phyloP scores from a whole-genome alignment of 257 asterid species.

The Solanum ahanhuiri region DNA sequence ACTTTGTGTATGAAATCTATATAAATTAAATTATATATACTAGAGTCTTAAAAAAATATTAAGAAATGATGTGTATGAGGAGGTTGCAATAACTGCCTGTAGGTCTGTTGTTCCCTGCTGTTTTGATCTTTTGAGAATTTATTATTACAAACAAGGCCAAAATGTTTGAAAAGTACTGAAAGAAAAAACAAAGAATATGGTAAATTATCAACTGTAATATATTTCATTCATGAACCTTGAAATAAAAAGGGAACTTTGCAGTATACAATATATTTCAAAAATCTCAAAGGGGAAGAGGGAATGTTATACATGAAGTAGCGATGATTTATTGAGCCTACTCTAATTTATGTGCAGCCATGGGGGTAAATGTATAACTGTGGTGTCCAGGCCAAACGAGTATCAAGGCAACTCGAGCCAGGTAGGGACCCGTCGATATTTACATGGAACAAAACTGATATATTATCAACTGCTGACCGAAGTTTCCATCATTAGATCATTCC shows the following conservation, averaged over 20 bases:
- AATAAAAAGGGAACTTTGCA: background rate
- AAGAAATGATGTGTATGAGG: too few relatives aligned
- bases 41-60: too few relatives aligned
- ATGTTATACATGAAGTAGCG: background rate
- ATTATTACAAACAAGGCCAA: too few relatives aligned
- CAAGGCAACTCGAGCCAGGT: background rate
- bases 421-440: background rate
- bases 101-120: too few relatives aligned
- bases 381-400: background rate
- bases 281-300: background rate
- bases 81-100: too few relatives aligned
- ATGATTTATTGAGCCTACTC: background rate
- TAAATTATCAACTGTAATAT: background rate
- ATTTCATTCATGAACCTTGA: background rate
- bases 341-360: background rate
- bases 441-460: background rate
- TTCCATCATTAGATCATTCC: slow-evolving; percentile 76
- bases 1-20: too few relatives aligned
- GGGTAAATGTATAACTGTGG: background rate
- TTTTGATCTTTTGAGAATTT: too few relatives aligned
- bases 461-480: slow-evolving; percentile 41
- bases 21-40: too few relatives aligned
- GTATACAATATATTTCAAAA: background rate
- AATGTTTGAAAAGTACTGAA: too few relatives aligned
- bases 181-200: background rate